A percentile compares a stretch with the other conserved stretches of the same genome.
These are phyloP conservation scores for Aureobasidium sp. DNA, from an alignment of 2,329 filamentous ascomycete species.

Conservation along the genomic window DNA sequence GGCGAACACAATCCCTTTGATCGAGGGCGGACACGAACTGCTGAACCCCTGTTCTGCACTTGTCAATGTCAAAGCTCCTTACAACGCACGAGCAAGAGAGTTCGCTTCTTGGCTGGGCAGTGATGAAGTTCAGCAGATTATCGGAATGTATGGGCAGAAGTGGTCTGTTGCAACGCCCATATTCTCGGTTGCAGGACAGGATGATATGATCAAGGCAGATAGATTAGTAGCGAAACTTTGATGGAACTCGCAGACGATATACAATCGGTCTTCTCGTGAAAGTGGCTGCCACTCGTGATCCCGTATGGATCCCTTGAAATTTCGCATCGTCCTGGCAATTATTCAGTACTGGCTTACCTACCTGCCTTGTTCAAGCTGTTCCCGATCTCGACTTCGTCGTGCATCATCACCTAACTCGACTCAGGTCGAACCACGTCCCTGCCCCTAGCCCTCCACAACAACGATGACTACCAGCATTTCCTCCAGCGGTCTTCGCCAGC, in stretches of 20 bases:
- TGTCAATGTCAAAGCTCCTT: conserved; percentile 7
- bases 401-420: conserved; percentile 4
- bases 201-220: neutral
- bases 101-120: conserved; percentile 17
- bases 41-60: conserved; percentile 20
- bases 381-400: neutral
- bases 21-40: conserved; percentile 16
- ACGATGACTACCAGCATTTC: neutral
- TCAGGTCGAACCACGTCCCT: conserved; percentile 3
- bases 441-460: neutral
- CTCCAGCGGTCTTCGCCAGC: conserved; percentile 4
- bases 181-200: neutral
- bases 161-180: conserved; percentile 12
- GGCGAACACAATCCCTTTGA: conserved; percentile 9
- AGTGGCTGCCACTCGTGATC: too few species aligned
- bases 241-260: too few species aligned
- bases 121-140: conserved; percentile 12
- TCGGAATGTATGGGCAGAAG: conserved; percentile 14
- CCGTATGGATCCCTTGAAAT: too few species aligned
- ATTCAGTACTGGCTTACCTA: neutral
- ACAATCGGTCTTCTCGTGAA: too few species aligned
- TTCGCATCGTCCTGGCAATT: too few species aligned
- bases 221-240: neutral
- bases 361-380: neutral
- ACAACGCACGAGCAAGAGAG: neutral